Conservation (phyloP, 176 grass and related monocot genomes). For the Saccharum spontaneum region DNA sequence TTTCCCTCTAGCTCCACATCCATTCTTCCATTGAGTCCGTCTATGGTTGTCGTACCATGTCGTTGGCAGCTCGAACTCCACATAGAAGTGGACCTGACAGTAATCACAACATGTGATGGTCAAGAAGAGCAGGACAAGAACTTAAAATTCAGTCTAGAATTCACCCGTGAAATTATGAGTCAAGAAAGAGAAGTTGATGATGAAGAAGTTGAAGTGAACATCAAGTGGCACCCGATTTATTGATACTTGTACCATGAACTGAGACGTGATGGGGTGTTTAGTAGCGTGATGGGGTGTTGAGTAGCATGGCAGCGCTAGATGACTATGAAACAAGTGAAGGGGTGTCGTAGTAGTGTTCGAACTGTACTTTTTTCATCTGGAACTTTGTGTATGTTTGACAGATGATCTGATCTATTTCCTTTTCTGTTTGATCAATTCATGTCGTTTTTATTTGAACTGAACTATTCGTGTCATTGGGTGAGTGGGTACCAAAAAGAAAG, state of each 20-base stretch:
- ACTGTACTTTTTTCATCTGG: no score
- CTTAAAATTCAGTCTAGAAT: neutral
- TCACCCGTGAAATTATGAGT: neutral
- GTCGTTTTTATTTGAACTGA: neutral
- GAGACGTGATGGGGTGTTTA: neutral
- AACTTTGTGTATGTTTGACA: neutral
- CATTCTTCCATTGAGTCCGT: neutral
- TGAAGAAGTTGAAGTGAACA: neutral
- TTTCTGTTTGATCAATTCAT: neutral
- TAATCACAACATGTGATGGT: neutral
- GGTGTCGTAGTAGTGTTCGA: neutral
- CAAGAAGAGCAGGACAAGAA: neutral
- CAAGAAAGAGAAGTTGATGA: neutral
- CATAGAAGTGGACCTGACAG: constrained; percentile 2
- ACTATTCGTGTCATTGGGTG: neutral
- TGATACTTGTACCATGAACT: neutral
- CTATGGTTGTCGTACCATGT: neutral
- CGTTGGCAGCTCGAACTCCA: neutral
- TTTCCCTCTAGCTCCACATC: neutral
- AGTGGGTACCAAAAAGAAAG: neutral
- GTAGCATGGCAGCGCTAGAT: neutral
- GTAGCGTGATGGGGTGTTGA: no score
- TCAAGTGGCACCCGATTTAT: neutral
- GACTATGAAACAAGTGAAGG: neutral
- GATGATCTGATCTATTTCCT: neutral